phyloP scores from a whole-genome alignment of 2,329 filamentous ascomycete genomes.

The Penicillium sp. region DNA sequence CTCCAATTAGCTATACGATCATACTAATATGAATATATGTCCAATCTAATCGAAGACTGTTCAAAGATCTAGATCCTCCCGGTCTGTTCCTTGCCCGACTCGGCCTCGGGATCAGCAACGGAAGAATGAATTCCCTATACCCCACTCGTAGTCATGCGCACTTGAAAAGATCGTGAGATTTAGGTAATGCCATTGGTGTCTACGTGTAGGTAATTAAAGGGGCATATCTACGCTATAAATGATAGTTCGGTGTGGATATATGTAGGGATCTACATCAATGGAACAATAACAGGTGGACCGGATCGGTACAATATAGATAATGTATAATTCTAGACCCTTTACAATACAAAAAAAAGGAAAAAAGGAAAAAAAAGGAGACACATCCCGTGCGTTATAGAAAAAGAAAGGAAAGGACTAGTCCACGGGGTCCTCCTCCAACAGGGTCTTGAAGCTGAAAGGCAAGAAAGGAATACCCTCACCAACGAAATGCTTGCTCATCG shows the following conservation, averaged over 20 bases:
- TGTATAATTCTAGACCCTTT: slow-evolving; percentile 9
- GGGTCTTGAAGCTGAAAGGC: slow-evolving; percentile 80
- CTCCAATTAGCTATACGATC: background rate
- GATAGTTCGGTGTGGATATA: background rate
- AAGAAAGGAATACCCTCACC: slow-evolving; percentile 83
- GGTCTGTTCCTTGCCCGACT: background rate
- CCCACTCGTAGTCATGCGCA: slow-evolving; percentile 9
- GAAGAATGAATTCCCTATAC: slow-evolving; percentile 8
- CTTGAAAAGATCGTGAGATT: slow-evolving; percentile 6
- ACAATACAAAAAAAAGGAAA: slow-evolving; percentile 6
- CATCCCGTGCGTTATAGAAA: background rate
- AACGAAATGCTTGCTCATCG: slow-evolving; percentile 96
- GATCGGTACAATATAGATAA: background rate
- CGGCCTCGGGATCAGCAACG: slow-evolving; percentile 10
- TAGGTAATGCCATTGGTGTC: background rate
- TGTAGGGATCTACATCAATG: slow-evolving; percentile 1
- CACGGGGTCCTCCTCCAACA: slow-evolving; percentile 75
- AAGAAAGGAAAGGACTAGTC: slow-evolving; percentile 30
- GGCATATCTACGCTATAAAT: background rate
- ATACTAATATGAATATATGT: background rate
- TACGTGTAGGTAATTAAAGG: background rate
- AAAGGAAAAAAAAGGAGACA: background rate
- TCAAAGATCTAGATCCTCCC: slow-evolving; percentile 2
- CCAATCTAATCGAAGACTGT: background rate
- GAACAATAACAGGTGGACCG: background rate